These are phyloP conservation scores for Tetrapisispora phaffii DNA, from an alignment of 805 yeast species.

Conservation along the genomic window DNA sequence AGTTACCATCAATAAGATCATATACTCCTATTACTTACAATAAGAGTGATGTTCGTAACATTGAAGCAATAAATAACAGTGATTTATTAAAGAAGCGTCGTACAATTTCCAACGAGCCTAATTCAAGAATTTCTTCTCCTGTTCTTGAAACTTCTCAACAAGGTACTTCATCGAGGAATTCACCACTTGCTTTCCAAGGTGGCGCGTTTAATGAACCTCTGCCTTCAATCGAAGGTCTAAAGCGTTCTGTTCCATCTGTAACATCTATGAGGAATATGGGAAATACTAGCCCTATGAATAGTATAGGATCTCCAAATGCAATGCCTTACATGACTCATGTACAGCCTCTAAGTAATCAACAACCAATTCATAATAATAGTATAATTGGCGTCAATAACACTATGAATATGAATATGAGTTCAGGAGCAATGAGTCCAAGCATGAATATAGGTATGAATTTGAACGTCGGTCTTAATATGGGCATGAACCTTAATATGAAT, in stretches of 20 bases:
- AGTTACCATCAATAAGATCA: slow-evolving; percentile 25
- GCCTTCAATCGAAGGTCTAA: slow-evolving; percentile 1
- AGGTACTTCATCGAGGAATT: neutral
- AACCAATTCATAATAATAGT: neutral
- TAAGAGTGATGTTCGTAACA: slow-evolving; percentile 22
- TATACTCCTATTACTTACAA: slow-evolving; percentile 28
- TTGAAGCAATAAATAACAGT: slow-evolving; percentile 12
- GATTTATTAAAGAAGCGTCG: slow-evolving; percentile 19
- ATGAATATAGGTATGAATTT: neutral
- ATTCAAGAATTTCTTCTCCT: slow-evolving; percentile 3
- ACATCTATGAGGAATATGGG: neutral
- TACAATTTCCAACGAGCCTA: slow-evolving; percentile 4
- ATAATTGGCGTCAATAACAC: neutral
- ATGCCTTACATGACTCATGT: neutral
- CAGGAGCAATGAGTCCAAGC: neutral
- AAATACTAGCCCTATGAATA: neutral
- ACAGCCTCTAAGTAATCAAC: neutral
- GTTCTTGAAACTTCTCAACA: neutral
- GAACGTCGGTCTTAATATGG: neutral
- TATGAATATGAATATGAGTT: neutral
- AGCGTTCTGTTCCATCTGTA: neutral
- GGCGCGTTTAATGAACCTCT: neutral
- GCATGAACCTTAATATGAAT: neutral
- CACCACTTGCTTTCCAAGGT: neutral
- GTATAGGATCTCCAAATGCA: neutral